These are phyloP conservation scores for Lactuca sativa DNA, from an alignment of 129 eudicot species.

Conservation along the genomic window DNA sequence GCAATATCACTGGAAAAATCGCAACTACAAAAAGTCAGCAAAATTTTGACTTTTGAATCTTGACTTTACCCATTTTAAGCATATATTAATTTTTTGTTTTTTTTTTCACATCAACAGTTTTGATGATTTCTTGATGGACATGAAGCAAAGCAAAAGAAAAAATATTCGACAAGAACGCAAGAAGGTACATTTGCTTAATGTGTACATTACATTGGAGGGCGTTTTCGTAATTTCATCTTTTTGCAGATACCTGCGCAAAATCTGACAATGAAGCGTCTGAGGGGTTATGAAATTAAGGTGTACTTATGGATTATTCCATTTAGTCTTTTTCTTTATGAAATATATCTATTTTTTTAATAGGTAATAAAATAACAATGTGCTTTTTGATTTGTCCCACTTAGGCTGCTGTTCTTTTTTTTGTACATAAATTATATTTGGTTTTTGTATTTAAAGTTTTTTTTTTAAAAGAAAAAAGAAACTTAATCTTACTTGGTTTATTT, in stretches of 20 bases:
- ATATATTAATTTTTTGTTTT: neutral
- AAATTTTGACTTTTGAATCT: neutral
- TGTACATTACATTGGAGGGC: conserved; percentile 3
- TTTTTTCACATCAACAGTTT: conserved; percentile 47
- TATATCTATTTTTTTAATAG: neutral
- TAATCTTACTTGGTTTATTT: conserved; percentile 26
- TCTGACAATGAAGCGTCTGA: conserved; percentile 82
- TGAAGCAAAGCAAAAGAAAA: conserved; percentile 96
- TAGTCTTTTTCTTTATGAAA: conserved; percentile 13
- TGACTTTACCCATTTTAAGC: neutral
- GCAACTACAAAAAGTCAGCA: conserved; percentile 68
- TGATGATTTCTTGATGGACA: conserved; percentile 94
- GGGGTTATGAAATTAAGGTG: conserved; percentile 93
- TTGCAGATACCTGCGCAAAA: conserved; percentile 90
- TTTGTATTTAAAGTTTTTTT: too few species aligned
- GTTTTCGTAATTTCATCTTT: conserved; percentile 8
- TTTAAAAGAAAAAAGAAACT: too few species aligned
- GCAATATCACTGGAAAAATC: conserved; percentile 99
- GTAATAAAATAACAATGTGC: too few species aligned
- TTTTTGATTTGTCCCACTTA: neutral
- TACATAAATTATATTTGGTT: neutral
- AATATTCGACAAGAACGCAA: conserved; percentile 97
- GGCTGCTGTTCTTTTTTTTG: too few species aligned
- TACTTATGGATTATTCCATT: conserved; percentile 19
- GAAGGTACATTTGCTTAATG: conserved; percentile 52